phyloP scores from a whole-genome alignment of 305 asterid species.

The Nicotiana rustica region DNA sequence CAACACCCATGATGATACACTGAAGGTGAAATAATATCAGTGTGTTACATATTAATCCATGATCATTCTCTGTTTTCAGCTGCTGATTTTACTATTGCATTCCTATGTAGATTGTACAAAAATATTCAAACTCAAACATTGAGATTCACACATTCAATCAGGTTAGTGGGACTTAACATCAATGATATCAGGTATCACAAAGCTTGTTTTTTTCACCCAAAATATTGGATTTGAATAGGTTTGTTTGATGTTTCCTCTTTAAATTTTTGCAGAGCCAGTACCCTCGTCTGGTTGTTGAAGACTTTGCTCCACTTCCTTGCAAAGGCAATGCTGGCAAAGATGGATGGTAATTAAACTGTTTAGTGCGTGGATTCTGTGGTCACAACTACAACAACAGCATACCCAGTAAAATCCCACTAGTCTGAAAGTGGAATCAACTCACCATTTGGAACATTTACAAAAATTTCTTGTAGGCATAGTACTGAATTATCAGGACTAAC shows the following conservation, averaged over 20 bases:
- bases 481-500: not conserved
- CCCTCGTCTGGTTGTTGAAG: slow-evolving; percentile 83
- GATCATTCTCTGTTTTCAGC: not conserved
- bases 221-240: not conserved
- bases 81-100: slow-evolving; percentile 41
- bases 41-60: slow-evolving; percentile 4
- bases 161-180: slow-evolving; percentile 45
- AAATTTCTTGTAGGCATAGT: not conserved
- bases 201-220: slow-evolving; percentile 5
- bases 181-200: not conserved
- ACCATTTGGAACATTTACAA: not conserved
- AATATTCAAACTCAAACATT: slow-evolving; percentile 65
- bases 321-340: slow-evolving; percentile 79
- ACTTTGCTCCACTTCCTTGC: slow-evolving; percentile 74
- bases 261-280: slow-evolving; percentile 69
- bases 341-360: slow-evolving; percentile 62
- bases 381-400: not conserved
- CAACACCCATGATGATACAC: slow-evolving; percentile 89
- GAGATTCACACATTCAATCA: slow-evolving; percentile 86
- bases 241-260: slow-evolving; percentile 30
- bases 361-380: slow-evolving; percentile 10
- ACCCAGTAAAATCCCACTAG: too few relatives aligned
- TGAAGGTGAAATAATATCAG: slow-evolving; percentile 58
- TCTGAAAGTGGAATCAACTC: not conserved
- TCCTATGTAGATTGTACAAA: slow-evolving; percentile 65